Conservation (phyloP, 345 rosid species). For the Populus ilicifolia region DNA sequence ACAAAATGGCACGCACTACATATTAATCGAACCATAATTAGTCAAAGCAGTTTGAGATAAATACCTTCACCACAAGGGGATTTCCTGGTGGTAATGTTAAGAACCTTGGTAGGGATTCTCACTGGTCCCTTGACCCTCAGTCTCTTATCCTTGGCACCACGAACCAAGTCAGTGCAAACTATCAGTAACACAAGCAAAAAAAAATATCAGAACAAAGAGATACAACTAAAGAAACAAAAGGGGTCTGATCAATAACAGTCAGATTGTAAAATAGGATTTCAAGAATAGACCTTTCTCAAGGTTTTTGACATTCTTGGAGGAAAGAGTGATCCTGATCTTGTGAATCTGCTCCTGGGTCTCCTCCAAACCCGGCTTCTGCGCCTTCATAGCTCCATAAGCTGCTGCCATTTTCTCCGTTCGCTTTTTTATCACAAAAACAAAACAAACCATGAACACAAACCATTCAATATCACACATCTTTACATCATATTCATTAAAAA, state of each 20-base stretch:
- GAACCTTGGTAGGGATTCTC: constrained; percentile 29
- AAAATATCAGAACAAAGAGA: not conserved
- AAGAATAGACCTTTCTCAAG: constrained; percentile 55
- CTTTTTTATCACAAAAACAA: not conserved
- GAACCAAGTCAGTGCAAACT: constrained; percentile 27
- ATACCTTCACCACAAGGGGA: constrained; percentile 31
- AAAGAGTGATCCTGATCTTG: constrained; percentile 72
- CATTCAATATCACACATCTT: not conserved
- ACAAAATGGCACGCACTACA: not conserved
- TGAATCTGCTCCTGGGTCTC: constrained; percentile 62
- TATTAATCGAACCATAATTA: not conserved
- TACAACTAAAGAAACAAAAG: not conserved
- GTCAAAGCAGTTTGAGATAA: not conserved
- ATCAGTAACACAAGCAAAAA: not conserved
- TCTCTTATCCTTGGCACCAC: constrained; percentile 27
- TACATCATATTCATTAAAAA: not conserved
- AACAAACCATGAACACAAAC: not conserved
- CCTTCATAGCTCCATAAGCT: constrained; percentile 28
- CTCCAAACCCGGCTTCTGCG: constrained; percentile 54
- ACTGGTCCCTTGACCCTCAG: constrained; percentile 28
- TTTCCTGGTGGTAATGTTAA: constrained; percentile 25
- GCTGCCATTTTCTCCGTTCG: constrained; percentile 18
- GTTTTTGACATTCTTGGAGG: constrained; percentile 70
- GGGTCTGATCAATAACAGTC: too few relatives aligned
- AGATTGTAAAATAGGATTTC: not conserved